Percentiles rank a stretch among this genome's conserved stretches.
These are phyloP conservation scores for Odonthalia washingtoniensis DNA, from an alignment of 31 red algal genomes.

Conservation along the genomic window DNA sequence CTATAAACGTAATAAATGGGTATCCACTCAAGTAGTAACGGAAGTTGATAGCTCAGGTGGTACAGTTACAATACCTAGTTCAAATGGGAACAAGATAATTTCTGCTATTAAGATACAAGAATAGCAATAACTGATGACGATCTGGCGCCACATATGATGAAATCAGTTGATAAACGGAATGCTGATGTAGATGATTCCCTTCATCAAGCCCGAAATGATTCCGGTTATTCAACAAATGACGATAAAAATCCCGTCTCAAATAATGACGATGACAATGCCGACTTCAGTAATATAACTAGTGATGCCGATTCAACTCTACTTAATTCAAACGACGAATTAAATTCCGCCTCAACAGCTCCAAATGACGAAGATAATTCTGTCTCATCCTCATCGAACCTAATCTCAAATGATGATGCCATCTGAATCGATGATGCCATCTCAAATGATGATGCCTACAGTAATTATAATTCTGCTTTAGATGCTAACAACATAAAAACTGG, in stretches of 20 bases:
- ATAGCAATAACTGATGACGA: not conserved
- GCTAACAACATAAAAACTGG: no score
- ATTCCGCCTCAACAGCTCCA: no score
- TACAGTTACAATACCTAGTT: not conserved
- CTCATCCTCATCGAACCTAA: not conserved
- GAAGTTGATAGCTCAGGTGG: no score
- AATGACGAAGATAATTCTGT: not conserved
- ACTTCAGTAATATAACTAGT: no score
- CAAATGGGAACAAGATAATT: not conserved
- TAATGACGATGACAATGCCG: no score
- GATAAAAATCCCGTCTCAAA: no score
- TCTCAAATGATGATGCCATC: not conserved
- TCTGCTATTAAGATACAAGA: not conserved
- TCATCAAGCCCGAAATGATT: not conserved
- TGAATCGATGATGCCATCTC: no score
- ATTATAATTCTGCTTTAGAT: no score
- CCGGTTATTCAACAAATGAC: no score
- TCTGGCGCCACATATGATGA: not conserved
- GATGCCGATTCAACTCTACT: no score
- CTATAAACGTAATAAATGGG: not conserved
- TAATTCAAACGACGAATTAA: no score
- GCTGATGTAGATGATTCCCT: not conserved
- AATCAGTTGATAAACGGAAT: not conserved
- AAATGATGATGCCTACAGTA: no score
- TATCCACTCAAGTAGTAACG: not conserved